A percentile compares a stretch with the other conserved stretches of the same genome.
phyloP scores from a whole-genome alignment of 2,329 filamentous ascomycete genomes.

The Colletotrichum coccodes region DNA sequence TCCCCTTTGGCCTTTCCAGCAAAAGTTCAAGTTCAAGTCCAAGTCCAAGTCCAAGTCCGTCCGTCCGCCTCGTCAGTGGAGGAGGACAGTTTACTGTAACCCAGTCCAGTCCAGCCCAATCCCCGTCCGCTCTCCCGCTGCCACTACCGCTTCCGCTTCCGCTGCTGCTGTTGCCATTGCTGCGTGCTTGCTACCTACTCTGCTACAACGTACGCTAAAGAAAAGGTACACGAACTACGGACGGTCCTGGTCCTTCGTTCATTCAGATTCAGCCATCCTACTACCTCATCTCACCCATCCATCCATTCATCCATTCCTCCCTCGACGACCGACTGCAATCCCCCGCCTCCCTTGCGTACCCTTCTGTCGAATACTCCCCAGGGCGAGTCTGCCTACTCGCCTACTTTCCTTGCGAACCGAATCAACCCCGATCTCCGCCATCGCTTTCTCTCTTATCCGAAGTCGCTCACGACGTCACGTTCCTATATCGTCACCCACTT shows the following conservation, averaged over 20 bases:
- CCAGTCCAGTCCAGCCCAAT: constrained; percentile 1
- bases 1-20: neutral
- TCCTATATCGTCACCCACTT: neutral
- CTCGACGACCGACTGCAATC: neutral
- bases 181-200: constrained; percentile 1
- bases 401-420: constrained; percentile 3
- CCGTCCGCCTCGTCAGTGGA: neutral
- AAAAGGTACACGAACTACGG: constrained; percentile 1
- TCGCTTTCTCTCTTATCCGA: neutral
- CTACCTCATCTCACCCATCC: neutral
- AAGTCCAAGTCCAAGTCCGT: neutral
- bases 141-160: neutral
- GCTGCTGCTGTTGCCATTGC: neutral
- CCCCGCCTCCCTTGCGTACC: neutral
- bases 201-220: neutral
- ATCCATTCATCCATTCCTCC: constrained; percentile 17
- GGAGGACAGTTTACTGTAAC: neutral
- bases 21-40: neutral
- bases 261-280: neutral
- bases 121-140: neutral
- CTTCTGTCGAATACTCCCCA: neutral
- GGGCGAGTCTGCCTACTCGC: constrained; percentile 3
- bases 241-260: neutral
- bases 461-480: neutral
- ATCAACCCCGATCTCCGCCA: neutral